Conservation (phyloP, 805 yeast genomes). For the Yamadazyma paraphyllophila region DNA sequence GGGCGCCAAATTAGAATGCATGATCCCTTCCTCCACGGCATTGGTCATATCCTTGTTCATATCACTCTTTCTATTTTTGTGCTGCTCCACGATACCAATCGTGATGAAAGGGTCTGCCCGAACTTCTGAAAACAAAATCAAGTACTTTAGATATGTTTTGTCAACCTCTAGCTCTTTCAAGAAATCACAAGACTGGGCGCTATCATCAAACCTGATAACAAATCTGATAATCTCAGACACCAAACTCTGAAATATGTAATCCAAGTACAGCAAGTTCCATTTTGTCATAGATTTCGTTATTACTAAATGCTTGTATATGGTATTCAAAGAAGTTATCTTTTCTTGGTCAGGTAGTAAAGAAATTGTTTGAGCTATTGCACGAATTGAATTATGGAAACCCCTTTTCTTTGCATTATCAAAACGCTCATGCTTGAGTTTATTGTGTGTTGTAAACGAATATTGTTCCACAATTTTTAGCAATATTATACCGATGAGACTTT, state of each 20-base stretch:
- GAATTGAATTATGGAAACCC: constrained; percentile 23
- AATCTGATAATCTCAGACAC: constrained; percentile 10
- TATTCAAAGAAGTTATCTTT: constrained; percentile 18
- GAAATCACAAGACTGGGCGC: neutral
- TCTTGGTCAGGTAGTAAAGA: constrained; percentile 20
- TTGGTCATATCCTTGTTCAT: constrained; percentile 15
- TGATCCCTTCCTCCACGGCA: constrained; percentile 27
- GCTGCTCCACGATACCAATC: constrained; percentile 22
- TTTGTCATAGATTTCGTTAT: neutral
- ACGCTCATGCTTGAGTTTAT: neutral
- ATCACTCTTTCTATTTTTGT: constrained; percentile 18
- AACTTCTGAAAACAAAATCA: neutral
- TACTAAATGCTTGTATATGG: neutral
- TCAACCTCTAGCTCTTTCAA: neutral
- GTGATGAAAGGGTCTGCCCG: constrained; percentile 25
- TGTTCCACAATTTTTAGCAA: neutral
- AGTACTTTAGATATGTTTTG: neutral
- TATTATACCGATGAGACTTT: constrained; percentile 4
- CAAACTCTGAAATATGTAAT: constrained; percentile 1
- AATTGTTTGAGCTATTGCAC: constrained; percentile 29
- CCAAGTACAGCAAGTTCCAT: neutral
- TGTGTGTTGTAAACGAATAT: neutral
- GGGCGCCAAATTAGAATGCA: constrained; percentile 18
- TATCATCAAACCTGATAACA: constrained; percentile 10
- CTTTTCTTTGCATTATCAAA: constrained; percentile 15